Conservation (phyloP, 1,139 yeast genomes). For the Blastobotrys elegans region DNA sequence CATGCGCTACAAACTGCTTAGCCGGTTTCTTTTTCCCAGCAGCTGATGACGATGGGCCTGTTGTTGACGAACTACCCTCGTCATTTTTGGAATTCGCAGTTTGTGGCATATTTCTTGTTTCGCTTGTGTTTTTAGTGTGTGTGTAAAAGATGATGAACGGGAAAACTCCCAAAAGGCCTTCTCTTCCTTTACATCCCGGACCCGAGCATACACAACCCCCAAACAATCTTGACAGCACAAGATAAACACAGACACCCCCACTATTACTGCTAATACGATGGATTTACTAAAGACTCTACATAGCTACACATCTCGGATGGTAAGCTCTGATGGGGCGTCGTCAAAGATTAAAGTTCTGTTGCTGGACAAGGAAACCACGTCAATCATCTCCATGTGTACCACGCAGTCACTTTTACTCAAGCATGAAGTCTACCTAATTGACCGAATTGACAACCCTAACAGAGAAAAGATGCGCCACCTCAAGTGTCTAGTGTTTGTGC, state of each 20-base stretch:
- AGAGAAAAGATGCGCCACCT: constrained; percentile 78
- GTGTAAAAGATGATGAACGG: too few species aligned
- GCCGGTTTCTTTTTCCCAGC: constrained; percentile 9
- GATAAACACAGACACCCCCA: too few species aligned
- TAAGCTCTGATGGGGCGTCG: constrained; percentile 31
- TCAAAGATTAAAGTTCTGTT: constrained; percentile 65
- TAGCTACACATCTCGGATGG: constrained; percentile 45
- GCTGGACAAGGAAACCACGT: constrained; percentile 74
- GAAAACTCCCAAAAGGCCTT: too few species aligned
- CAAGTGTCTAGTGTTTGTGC: constrained; percentile 72
- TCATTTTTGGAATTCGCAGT: neutral
- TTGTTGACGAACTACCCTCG: neutral
- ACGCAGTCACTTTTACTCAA: constrained; percentile 81
- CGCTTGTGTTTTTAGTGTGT: neutral
- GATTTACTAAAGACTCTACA: constrained; percentile 50
- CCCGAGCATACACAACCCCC: too few species aligned
- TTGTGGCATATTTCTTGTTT: neutral
- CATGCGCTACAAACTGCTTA: constrained; percentile 21
- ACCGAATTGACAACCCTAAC: constrained; percentile 56
- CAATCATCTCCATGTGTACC: constrained; percentile 77
- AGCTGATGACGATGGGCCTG: too few species aligned
- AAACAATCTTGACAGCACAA: too few species aligned
- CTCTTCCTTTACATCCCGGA: too few species aligned
- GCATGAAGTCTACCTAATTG: constrained; percentile 78
- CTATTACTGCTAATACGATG: constrained; percentile 42